These are phyloP conservation scores for Zymoseptoria tritici DNA, from an alignment of 2,329 filamentous ascomycete species.

Conservation along the genomic window DNA sequence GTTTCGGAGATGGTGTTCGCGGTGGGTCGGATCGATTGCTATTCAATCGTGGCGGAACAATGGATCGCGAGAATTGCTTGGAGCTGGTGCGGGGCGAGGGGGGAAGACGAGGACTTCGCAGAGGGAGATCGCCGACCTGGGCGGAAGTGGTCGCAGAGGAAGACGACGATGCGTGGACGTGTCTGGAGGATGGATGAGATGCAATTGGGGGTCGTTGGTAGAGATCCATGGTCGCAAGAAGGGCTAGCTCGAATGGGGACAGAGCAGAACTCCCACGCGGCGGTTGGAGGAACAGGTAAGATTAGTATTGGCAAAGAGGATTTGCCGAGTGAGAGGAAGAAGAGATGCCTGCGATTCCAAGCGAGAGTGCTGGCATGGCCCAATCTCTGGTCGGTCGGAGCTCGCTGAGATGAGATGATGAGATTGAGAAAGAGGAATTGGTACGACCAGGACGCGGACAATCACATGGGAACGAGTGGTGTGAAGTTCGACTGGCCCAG, in stretches of 20 bases:
- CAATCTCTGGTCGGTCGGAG: too few species aligned
- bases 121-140: not conserved
- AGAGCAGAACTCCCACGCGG: not conserved
- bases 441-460: too few species aligned
- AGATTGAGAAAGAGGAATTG: too few species aligned
- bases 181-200: not conserved
- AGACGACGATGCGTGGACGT: not conserved
- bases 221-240: not conserved
- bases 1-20: constrained; percentile 4
- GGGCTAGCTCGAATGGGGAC: not conserved
- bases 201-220: not conserved
- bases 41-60: not conserved
- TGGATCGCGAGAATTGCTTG: not conserved
- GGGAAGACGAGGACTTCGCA: not conserved
- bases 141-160: not conserved
- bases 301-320: not conserved
- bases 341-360: too few species aligned
- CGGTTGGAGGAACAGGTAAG: not conserved
- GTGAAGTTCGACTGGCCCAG: too few species aligned
- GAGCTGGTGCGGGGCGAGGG: not conserved
- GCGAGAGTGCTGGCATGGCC: too few species aligned
- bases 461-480: too few species aligned
- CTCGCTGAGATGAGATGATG: too few species aligned
- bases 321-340: not conserved
- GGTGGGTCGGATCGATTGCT: not conserved